Percentiles rank a stretch among this genome's conserved stretches.
These are phyloP conservation scores for Salix purpurea DNA, from an alignment of 345 rosid genomes.

Conservation along the genomic window DNA sequence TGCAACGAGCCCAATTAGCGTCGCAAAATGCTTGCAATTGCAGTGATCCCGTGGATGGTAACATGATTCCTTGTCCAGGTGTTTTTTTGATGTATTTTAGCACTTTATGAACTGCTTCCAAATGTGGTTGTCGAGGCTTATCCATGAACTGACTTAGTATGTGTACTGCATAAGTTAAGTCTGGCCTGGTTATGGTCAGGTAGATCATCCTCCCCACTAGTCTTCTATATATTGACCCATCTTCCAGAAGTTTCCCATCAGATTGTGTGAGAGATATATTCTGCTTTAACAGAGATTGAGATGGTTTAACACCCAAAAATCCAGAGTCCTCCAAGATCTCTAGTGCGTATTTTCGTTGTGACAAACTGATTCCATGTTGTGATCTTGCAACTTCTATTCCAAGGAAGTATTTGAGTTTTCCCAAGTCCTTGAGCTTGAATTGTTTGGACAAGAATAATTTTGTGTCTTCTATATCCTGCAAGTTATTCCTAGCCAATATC, in stretches of 20 bases:
- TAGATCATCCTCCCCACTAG: background rate
- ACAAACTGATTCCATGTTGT: background rate
- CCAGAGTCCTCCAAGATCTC: background rate
- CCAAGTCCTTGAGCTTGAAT: background rate
- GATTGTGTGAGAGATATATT: background rate
- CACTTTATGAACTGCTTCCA: background rate
- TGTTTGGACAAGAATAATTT: background rate
- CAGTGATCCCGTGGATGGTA: background rate
- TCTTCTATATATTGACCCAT: background rate
- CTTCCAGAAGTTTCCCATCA: background rate
- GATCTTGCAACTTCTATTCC: background rate
- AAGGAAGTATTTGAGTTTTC: background rate
- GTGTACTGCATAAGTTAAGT: background rate
- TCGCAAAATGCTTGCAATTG: no score
- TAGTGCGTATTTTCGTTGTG: background rate
- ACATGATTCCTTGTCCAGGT: background rate
- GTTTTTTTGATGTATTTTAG: background rate
- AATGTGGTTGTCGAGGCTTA: background rate
- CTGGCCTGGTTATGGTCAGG: background rate
- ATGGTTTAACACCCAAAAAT: no score
- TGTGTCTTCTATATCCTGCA: background rate
- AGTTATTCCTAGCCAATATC: background rate
- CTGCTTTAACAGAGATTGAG: background rate
- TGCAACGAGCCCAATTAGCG: background rate
- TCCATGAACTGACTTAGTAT: background rate